Evolutionary conservation across 2,329 filamentous ascomycete species (phyloP).

Genomic region (Nothophaeocryptopus gaeumannii): DNA sequence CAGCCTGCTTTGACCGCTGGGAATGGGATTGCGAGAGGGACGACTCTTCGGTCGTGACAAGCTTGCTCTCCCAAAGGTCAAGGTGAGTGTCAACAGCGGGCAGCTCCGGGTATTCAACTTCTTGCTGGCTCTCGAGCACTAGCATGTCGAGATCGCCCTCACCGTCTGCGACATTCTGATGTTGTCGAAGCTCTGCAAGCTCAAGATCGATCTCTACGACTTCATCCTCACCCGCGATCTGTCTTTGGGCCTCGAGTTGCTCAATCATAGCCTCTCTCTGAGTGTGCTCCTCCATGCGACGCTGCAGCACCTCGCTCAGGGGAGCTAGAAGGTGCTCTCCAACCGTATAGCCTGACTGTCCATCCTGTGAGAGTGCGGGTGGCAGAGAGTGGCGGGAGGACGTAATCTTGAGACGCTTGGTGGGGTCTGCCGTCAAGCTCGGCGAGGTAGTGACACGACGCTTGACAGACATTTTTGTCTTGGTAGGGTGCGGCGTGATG

Average conservation of each 20-base stretch:
- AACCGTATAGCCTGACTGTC: conserved; percentile 19
- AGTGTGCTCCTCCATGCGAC: conserved; percentile 38
- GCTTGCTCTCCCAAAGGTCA: conserved; percentile 10
- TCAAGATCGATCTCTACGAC: conserved; percentile 25
- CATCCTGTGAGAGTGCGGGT: conserved; percentile 24
- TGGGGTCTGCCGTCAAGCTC: conserved; percentile 3
- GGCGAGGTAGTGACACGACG: conserved; percentile 35
- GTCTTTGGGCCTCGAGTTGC: conserved; percentile 9
- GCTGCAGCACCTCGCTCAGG: conserved; percentile 32
- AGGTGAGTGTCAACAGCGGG: conserved; percentile 11
- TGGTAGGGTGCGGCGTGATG: conserved; percentile 33
- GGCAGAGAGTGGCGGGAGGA: conserved; percentile 35
- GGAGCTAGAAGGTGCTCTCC: conserved; percentile 33
- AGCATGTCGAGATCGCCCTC: conserved; percentile 28
- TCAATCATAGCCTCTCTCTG: conserved; percentile 27
- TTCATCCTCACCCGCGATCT: conserved; percentile 7
- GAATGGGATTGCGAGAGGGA: conserved; percentile 18
- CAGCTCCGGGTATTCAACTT: conserved; percentile 29
- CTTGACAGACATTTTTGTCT: conserved; percentile 30
- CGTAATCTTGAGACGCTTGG: conserved; percentile 24
- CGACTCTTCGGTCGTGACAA: conserved; percentile 4
- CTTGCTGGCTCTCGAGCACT: conserved; percentile 31
- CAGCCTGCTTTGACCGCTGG: conserved; percentile 12
- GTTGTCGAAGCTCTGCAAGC: conserved; percentile 15
- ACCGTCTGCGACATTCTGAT: conserved; percentile 36